These are phyloP conservation scores for Trichoderma citrinoviride DNA, from an alignment of 2,329 filamentous ascomycete species.

Conservation along the genomic window DNA sequence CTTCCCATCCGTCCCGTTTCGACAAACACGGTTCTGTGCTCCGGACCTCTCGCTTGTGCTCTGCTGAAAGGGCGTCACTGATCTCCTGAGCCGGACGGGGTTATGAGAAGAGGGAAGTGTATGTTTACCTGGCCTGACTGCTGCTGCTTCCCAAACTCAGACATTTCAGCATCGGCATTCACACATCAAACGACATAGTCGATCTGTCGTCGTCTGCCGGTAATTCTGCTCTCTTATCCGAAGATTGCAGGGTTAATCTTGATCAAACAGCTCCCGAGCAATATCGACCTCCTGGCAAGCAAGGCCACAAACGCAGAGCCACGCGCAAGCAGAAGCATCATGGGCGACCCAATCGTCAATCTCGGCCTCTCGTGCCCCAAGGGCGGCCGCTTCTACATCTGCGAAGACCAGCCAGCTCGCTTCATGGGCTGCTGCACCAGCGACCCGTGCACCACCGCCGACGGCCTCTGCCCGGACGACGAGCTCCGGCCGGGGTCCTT, in stretches of 20 bases:
- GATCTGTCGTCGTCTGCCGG: not conserved
- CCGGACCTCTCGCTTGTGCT: not conserved
- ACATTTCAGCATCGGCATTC: not conserved
- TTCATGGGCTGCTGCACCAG: conserved; percentile 44
- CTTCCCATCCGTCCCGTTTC: not conserved
- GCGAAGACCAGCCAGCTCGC: conserved; percentile 30
- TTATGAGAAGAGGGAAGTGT: not conserved
- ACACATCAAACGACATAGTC: not conserved
- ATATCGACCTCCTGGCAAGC: not conserved
- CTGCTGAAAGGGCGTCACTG: not conserved
- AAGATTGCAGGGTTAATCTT: not conserved
- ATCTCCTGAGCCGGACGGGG: not conserved
- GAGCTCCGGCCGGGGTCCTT: conserved; percentile 33
- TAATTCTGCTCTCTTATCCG: not conserved
- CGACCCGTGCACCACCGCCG: conserved; percentile 35
- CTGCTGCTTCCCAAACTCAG: not conserved
- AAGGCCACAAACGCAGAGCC: not conserved
- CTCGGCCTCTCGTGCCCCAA: conserved; percentile 35
- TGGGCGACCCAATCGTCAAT: conserved; percentile 19
- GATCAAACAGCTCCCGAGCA: not conserved
- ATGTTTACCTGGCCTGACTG: not conserved
- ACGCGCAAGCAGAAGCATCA: not conserved
- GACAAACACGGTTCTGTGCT: conserved; percentile 13
- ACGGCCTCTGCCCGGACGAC: conserved; percentile 35
- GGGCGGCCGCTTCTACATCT: conserved; percentile 39